Conservation (phyloP, 1,284 basidiomycete species). For the Rhodotorula sp. region DNA sequence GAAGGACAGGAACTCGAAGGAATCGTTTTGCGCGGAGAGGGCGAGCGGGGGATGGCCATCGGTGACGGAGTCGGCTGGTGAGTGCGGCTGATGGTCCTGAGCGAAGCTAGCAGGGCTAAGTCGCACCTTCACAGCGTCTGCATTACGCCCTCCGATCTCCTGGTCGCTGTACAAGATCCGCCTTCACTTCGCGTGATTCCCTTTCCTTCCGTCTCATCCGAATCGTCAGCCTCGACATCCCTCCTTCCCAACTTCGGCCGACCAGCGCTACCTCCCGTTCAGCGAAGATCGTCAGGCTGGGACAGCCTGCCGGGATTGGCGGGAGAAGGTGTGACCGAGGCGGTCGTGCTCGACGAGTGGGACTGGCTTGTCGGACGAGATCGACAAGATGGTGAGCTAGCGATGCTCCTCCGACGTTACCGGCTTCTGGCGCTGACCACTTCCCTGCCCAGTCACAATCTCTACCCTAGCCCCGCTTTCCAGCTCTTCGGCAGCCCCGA, state of each 20-base stretch:
- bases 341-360: slow-evolving; percentile 34
- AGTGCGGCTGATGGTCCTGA: too few species aligned
- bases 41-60: slow-evolving; percentile 25
- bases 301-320: slow-evolving; percentile 8
- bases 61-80: slow-evolving; percentile 37
- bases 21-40: slow-evolving; percentile 20
- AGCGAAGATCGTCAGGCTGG: slow-evolving; percentile 28
- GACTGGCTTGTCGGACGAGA: slow-evolving; percentile 35
- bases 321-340: slow-evolving; percentile 18
- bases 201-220: slow-evolving; percentile 24
- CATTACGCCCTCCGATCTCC: slow-evolving; percentile 29
- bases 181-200: slow-evolving; percentile 40
- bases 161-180: slow-evolving; percentile 41
- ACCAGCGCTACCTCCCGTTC: neutral
- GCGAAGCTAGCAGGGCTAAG: too few species aligned
- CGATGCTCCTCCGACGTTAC: neutral
- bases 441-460: slow-evolving; percentile 16
- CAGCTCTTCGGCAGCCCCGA: neutral
- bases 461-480: slow-evolving; percentile 12
- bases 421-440: neutral
- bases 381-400: slow-evolving; percentile 5
- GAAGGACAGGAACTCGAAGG: slow-evolving; percentile 29
- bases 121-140: slow-evolving; percentile 25
- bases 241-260: neutral
- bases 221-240: neutral